Base-by-base conservation (phyloP, 1,139 yeast species). In the Protomyces macrosporus region DNA sequence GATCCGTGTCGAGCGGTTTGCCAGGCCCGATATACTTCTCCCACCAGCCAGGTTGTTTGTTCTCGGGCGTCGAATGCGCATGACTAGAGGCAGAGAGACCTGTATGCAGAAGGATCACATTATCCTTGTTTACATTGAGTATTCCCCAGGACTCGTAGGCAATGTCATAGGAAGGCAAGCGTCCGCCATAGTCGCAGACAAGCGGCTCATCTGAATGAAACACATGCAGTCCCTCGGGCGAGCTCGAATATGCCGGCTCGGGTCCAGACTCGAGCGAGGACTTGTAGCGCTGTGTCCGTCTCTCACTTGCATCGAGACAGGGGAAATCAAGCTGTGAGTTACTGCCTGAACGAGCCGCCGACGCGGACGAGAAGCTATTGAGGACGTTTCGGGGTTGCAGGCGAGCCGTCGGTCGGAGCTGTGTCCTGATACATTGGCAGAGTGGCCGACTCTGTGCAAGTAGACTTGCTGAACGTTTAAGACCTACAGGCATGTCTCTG, bases 141-240 rank as follows among this genome's bases (percentile, higher is more conserved):
- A 74, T 70, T 6, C 98, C 97, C 97, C 97, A 90, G 0, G 93
- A 83, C 74, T 90, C 98, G 75, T 88, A 91, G 0, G 97, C 97
- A 35, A 90, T 79, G 69, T 87, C 84, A 70, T 83, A 89, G 67
- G 82, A 84, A 0, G 90, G 89, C 50, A 90, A 76, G 66, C 77
- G 80, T 0, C 95, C 95, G 12, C 98, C 97, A 72, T 86, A 84
- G 72, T 91, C 97, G 35, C 90, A 78, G 65, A 82, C 82, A 4
- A 90, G 77, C 0, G 93, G 90, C 33, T 80, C 75, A 0, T 97
- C 97, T 71, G 90, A 97, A 45, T 52, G 58, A 57, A 51, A 54
- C 4, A 16, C 51, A 65, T 86, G 86, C 55, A 64, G 58, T 51
- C 67, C 67, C 53, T 53, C 55, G 16, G 60, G 55, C 33, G 64